Conservation (phyloP, 768 basidiomycete species). For the Symmetrospora coprosmae region DNA sequence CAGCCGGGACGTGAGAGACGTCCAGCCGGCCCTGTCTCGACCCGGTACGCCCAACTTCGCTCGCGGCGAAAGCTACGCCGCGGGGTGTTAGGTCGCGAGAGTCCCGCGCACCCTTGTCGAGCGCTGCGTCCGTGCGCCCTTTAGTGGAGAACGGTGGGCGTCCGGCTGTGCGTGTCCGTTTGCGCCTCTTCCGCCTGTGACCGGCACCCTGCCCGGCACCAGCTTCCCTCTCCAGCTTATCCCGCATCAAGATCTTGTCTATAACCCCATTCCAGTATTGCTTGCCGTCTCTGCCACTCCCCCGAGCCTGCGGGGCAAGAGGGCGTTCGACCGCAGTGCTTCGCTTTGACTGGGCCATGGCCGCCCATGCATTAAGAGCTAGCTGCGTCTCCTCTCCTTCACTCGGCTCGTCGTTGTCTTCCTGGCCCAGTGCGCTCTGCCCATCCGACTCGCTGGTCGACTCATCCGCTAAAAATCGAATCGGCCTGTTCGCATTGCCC, state of each 20-base stretch:
- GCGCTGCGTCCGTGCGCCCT: too few species aligned
- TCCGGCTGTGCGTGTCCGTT: too few species aligned
- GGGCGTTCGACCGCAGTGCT: not conserved
- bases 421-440: constrained; percentile 10
- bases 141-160: too few species aligned
- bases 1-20: not conserved
- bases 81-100: not conserved
- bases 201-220: not conserved
- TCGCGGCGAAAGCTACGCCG: not conserved
- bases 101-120: too few species aligned
- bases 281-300: not conserved
- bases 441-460: constrained; percentile 25
- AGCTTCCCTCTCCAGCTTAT: not conserved
- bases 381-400: not conserved
- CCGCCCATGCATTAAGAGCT: not conserved
- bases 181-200: not conserved
- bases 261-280: not conserved
- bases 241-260: not conserved
- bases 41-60: not conserved
- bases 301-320: not conserved
- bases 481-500: not conserved
- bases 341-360: not conserved
- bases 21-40: not conserved
- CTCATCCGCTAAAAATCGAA: not conserved
- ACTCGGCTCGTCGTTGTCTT: not conserved